These are phyloP conservation scores for Gentiana dahurica DNA, from an alignment of 257 asterid genomes.

Conservation along the genomic window DNA sequence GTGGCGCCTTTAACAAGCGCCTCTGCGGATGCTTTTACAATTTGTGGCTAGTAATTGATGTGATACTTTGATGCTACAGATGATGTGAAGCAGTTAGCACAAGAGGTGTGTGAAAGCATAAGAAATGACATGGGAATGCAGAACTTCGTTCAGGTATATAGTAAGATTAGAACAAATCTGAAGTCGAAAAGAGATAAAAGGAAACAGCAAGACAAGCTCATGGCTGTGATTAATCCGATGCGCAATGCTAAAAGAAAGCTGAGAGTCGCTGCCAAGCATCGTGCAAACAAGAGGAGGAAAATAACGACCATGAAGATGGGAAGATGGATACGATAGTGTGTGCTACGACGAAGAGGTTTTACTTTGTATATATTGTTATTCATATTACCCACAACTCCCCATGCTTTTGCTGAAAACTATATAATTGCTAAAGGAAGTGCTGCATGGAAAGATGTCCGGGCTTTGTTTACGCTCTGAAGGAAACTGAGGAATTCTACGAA, in stretches of 20 bases:
- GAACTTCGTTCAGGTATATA: constrained; percentile 47
- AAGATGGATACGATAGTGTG: constrained; percentile 41
- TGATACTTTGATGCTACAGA: constrained; percentile 24
- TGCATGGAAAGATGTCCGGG: too few relatives aligned
- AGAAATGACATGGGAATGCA: constrained; percentile 45
- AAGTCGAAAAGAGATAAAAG: constrained; percentile 80
- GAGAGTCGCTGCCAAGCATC: constrained; percentile 63
- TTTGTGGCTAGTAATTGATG: too few relatives aligned
- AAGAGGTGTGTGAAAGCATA: constrained; percentile 49
- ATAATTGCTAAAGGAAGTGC: too few relatives aligned
- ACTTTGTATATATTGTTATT: too few relatives aligned
- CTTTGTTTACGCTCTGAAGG: too few relatives aligned
- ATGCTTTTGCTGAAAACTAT: too few relatives aligned
- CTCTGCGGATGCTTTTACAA: too few relatives aligned
- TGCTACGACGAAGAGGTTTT: neutral
- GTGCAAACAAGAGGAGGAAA: constrained; percentile 75
- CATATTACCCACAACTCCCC: too few relatives aligned
- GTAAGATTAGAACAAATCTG: constrained; percentile 49
- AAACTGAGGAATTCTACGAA: too few relatives aligned
- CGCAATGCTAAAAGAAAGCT: constrained; percentile 90
- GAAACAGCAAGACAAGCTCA: constrained; percentile 65
- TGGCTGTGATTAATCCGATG: constrained; percentile 79
- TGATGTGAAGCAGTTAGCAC: constrained; percentile 63
- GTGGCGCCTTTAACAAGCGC: too few relatives aligned
- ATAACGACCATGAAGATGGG: constrained; percentile 65